Conservation (phyloP, 2,329 filamentous ascomycete genomes). For the Eurotiales sp. region DNA sequence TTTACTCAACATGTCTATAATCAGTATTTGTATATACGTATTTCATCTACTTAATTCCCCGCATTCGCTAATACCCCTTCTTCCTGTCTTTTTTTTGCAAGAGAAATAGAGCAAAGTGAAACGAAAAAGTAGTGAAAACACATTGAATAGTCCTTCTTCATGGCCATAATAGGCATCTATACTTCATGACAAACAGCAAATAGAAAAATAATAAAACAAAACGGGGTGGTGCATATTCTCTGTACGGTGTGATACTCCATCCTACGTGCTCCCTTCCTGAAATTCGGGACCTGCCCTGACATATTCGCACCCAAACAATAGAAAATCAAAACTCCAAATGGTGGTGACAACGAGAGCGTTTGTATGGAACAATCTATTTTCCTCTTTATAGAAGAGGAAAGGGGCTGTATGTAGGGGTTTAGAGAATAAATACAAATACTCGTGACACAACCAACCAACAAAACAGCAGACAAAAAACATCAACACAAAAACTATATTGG, state of each 20-base stretch:
- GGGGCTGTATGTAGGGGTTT: background rate
- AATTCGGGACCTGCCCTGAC: too few relatives aligned
- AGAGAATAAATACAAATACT: background rate
- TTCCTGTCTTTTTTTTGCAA: too few relatives aligned
- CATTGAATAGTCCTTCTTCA: background rate
- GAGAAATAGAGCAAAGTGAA: too few relatives aligned
- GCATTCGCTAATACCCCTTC: too few relatives aligned
- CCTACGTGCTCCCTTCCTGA: too few relatives aligned
- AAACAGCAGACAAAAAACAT: conserved; percentile 1
- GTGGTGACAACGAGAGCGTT: too few relatives aligned
- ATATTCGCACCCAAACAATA: too few relatives aligned
- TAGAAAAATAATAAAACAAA: background rate
- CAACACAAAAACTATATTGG: background rate
- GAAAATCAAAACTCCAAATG: too few relatives aligned
- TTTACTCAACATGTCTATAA: background rate
- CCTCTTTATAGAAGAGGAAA: too few relatives aligned
- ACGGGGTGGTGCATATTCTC: background rate
- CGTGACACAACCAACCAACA: background rate
- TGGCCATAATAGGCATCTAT: background rate
- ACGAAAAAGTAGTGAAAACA: conserved; percentile 3
- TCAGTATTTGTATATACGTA: background rate
- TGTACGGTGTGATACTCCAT: background rate
- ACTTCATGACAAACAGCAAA: background rate
- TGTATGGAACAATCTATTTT: too few relatives aligned
- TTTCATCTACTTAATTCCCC: background rate